Percentiles rank a stretch among this genome's conserved stretches.
Evolutionary conservation across 345 rosid genomes (phyloP).

Genomic region (rapeseed (Brassica napus)): Da-Ae NC_063441.1:854501-855000

Average conservation of each 20-base stretch:
- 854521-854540: slow-evolving; percentile 95
- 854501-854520: slow-evolving; percentile 99
- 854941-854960: slow-evolving; percentile 94
- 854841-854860: slow-evolving; percentile 71
- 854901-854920: slow-evolving; percentile 23
- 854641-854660: slow-evolving; percentile 91
- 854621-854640: slow-evolving; percentile 99
- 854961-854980: slow-evolving; percentile 97
- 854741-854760: not conserved
- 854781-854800: not conserved
- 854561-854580: too few species aligned
- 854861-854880: not conserved
- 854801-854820: slow-evolving; percentile 32
- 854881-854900: slow-evolving; percentile 9
- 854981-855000: slow-evolving; percentile 89
- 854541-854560: slow-evolving; percentile 64
- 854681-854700: slow-evolving; percentile 96
- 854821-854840: slow-evolving; percentile 92
- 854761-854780: not conserved
- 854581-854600: not conserved
- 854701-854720: slow-evolving; percentile 36
- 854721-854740: not conserved
- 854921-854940: slow-evolving; percentile 94
- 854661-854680: slow-evolving; percentile 94
- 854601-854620: slow-evolving; percentile 14